Conservation (phyloP, 2,329 filamentous ascomycete species). For the Bretziella fagacearum region DNA sequence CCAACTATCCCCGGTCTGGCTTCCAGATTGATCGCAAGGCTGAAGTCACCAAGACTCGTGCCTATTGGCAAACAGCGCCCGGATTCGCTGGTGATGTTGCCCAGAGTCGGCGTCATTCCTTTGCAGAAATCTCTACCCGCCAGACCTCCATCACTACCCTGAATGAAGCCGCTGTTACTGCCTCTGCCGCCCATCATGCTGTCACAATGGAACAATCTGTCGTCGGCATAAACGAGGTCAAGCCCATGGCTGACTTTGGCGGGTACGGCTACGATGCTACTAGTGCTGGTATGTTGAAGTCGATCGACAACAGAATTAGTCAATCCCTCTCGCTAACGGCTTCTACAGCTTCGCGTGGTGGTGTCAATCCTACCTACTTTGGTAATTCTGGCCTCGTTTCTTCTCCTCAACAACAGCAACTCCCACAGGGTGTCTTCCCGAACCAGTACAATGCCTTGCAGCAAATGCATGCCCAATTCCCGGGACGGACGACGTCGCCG, state of each 20-base stretch:
- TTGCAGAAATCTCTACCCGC: conserved; percentile 45
- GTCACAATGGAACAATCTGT: not conserved
- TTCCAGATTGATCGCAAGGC: conserved; percentile 42
- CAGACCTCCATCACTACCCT: conserved; percentile 47
- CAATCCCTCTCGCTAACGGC: not conserved
- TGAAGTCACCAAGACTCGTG: conserved; percentile 45
- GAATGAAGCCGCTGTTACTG: conserved; percentile 9
- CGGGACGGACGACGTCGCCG: conserved; percentile 33
- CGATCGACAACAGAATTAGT: not conserved
- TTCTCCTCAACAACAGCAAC: conserved; percentile 10
- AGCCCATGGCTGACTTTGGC: conserved; percentile 9
- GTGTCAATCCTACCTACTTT: conserved; percentile 8
- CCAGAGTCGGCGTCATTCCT: conserved; percentile 65
- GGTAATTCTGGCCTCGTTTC: conserved; percentile 7
- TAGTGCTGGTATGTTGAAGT: conserved; percentile 8
- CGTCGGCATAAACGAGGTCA: conserved; percentile 2
- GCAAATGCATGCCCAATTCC: conserved; percentile 9
- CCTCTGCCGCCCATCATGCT: conserved; percentile 1
- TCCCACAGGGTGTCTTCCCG: conserved; percentile 15
- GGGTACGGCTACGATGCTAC: conserved; percentile 8
- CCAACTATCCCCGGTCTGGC: conserved; percentile 28
- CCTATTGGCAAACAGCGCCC: conserved; percentile 55
- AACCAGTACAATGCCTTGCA: conserved; percentile 19
- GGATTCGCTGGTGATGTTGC: conserved; percentile 47
- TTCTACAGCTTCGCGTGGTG: not conserved